These are phyloP conservation scores for Ogataea henricii DNA, from an alignment of 805 yeast species.

Conservation along the genomic window DNA sequence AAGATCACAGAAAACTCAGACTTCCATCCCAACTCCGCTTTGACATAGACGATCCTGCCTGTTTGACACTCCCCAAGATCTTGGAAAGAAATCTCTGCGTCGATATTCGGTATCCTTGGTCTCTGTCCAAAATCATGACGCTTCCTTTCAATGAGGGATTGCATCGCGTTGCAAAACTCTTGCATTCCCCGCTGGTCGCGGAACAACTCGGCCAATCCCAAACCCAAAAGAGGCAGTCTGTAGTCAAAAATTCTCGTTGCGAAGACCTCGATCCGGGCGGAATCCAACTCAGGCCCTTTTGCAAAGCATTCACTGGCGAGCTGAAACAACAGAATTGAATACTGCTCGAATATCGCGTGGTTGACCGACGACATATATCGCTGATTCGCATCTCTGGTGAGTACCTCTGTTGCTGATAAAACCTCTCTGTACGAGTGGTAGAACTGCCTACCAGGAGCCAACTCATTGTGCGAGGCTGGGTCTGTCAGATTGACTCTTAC, in stretches of 20 bases:
- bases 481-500: not conserved
- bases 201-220: not conserved
- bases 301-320: too few relatives aligned
- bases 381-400: not conserved
- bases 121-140: not conserved
- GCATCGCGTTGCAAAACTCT: not conserved
- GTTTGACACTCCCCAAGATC: not conserved
- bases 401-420: not conserved
- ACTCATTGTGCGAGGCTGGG: not conserved
- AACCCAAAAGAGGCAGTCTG: not conserved
- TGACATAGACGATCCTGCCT: not conserved
- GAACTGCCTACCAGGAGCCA: not conserved
- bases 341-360: not conserved
- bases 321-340: too few relatives aligned
- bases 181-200: not conserved
- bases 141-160: not conserved
- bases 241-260: not conserved
- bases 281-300: too few relatives aligned
- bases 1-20: not conserved
- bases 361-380: not conserved
- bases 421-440: not conserved
- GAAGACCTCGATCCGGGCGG: not conserved
- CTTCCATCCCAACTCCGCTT: not conserved
- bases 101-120: not conserved
- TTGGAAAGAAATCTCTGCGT: not conserved